These are phyloP conservation scores for Pestalotiopsis sp. DNA, from an alignment of 2,329 filamentous ascomycete genomes.

Conservation along the genomic window DNA sequence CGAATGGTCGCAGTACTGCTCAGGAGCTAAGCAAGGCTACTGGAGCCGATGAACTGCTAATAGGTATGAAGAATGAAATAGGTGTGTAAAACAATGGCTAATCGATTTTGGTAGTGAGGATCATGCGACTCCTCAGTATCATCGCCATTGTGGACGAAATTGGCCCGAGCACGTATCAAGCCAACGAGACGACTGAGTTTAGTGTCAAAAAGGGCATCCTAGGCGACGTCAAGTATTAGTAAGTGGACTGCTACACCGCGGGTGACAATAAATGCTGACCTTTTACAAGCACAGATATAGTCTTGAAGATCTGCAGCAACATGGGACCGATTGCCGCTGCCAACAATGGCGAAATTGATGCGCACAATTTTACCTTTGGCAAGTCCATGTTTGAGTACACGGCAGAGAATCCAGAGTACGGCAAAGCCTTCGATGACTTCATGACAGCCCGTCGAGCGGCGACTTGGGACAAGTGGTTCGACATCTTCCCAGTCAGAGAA, in stretches of 20 bases:
- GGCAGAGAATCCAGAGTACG: conserved; percentile 1
- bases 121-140: conserved; percentile 6
- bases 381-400: conserved; percentile 1
- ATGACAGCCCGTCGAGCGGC: conserved; percentile 5
- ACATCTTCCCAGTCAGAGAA: background rate
- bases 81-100: background rate
- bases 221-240: conserved; percentile 10
- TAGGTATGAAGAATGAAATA: background rate
- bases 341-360: background rate
- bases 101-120: background rate
- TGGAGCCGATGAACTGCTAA: background rate
- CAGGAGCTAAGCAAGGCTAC: background rate
- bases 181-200: conserved; percentile 6
- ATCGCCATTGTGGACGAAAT: conserved; percentile 7
- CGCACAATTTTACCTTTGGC: background rate
- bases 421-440: conserved; percentile 3
- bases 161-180: background rate
- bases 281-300: conserved; percentile 4
- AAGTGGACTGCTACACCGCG: background rate
- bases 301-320: conserved; percentile 1
- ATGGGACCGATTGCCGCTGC: conserved; percentile 2
- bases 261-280: background rate
- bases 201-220: background rate
- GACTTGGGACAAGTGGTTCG: conserved; percentile 1
- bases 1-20: background rate